Evolutionary conservation across 163 green algal genomes (phyloP), one percentile per base, ranked within the genome.

Genomic region (Volvox carteri): DNA sequence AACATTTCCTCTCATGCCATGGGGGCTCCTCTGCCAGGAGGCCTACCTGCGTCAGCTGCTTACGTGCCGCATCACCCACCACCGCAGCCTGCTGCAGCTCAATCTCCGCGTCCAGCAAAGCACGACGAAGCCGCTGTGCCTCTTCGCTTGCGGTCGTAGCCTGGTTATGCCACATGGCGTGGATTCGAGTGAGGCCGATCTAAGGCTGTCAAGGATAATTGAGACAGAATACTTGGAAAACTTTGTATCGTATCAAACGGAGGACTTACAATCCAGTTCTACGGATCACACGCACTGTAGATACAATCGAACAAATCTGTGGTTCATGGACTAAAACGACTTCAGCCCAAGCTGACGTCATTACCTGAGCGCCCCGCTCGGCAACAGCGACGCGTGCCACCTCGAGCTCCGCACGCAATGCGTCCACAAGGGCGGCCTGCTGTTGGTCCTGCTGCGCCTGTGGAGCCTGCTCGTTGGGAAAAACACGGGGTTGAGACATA

Each of bases 1-100:
- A n/a, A n/a, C n/a, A n/a, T n/a, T n/a, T n/a, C n/a, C n/a, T n/a
- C n/a, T n/a, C n/a, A n/a, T n/a, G n/a, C n/a, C n/a, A n/a, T n/a
- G n/a, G n/a, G n/a, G n/a, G n/a, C n/a, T n/a, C n/a, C n/a, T n/a
- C n/a, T n/a, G n/a, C n/a, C n/a, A n/a, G n/a, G n/a, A n/a, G n/a
- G n/a, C n/a, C 18, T 30, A 84, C 84, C 84, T 89, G 84, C 41
- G 39, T 0, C 54, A 89, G 54, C 48, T 84, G 70, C 84, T 77
- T 76, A 33, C 73, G 44, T 14, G 72, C 84, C 28, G 72, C 72
- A 18, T 89, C 84, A 14, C 72, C 72, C 52, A 68, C 54, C 9
- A 89, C 84, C 2, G 72, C 41, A 28, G 72, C 72, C 72, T 77
- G 84, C 84, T 89, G 84, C 72, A 84, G 41, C 41, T 89, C 84